Evolutionary conservation across 352 stramenopile genomes (phyloP), one percentile per base, ranked within the genome.

Genomic region (Phytopythium vexans): DNA sequence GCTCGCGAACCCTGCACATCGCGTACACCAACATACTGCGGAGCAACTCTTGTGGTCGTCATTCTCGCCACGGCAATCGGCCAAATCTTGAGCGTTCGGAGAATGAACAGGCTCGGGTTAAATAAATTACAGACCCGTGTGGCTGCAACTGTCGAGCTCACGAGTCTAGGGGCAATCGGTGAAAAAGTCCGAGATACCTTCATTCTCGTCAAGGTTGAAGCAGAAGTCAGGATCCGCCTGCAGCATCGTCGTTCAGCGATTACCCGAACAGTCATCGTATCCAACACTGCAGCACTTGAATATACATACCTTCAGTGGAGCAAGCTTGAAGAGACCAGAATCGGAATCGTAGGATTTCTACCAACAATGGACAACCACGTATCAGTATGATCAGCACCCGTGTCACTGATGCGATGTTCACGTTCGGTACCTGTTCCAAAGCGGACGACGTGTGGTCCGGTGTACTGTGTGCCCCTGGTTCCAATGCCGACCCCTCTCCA

Each of bases 151-250:
- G 33, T n/a, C 39, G 39, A 35, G 16, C 36, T 36, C 16, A 44
- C 16, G 35, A 21, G 12, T 53, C 47, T 53, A 92, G 12, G 81
- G 68, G 53, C 82, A 88, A 44, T 91, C 79, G 16, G 82, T 63
- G 59, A 95, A 95, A 54, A 95, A 95, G 55, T 95, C 85, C 39
- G 83, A 93, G 39, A 93, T 92, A 41, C 85, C 83, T 74, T 93
- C 85, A 47, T 62, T 91, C 47, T 93, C 83, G 52, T 93, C 83
- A 36, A 95, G 63, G 54, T 93, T 95, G 64, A 95, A 95, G 64
- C 79, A 90, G 51, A 95, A 95, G 65, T 95, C 85, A 36, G 85
- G 85, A 68, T 95, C 85, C 47, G 83, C 81, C 80, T 92, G 56
- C 35, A 27, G 21, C 21, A 27, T 27, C 21, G 21, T 27, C 21